phyloP scores from a whole-genome alignment of 2,329 filamentous ascomycete species.

The Helotiales sp. region DNA sequence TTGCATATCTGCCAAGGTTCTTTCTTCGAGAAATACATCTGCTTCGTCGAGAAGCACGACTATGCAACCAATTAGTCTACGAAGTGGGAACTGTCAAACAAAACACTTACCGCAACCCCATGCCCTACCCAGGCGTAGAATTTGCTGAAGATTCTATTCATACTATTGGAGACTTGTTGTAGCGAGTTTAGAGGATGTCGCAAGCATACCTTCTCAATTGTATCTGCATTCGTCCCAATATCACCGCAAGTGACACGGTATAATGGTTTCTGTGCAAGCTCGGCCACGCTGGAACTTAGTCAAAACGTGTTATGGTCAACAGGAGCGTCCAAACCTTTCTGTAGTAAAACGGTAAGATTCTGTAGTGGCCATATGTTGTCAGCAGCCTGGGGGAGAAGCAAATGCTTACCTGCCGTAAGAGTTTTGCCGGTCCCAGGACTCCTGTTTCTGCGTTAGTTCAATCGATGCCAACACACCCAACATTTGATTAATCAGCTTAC shows the following conservation, averaged over 20 bases:
- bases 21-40: slow-evolving; percentile 28
- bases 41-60: slow-evolving; percentile 38
- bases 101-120: slow-evolving; percentile 13
- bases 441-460: not conserved
- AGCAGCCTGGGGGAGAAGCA: not conserved
- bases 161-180: not conserved
- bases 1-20: slow-evolving; percentile 14
- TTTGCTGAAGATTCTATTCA: slow-evolving; percentile 21
- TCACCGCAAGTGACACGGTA: slow-evolving; percentile 64
- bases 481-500: not conserved
- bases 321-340: not conserved
- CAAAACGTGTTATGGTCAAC: not conserved
- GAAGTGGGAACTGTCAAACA: not conserved
- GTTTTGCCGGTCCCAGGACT: slow-evolving; percentile 23
- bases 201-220: slow-evolving; percentile 52
- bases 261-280: slow-evolving; percentile 49
- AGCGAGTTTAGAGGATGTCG: not conserved
- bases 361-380: not conserved
- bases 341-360: not conserved
- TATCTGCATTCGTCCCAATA: slow-evolving; percentile 63
- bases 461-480: not conserved
- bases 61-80: slow-evolving; percentile 35
- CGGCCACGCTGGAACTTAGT: slow-evolving; percentile 45
- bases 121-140: slow-evolving; percentile 20
- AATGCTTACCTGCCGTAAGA: slow-evolving; percentile 37